Evolutionary conservation across 192 early-diverging fungal genomes (phyloP).

Genomic region (Funneliformis geosporum): DNA sequence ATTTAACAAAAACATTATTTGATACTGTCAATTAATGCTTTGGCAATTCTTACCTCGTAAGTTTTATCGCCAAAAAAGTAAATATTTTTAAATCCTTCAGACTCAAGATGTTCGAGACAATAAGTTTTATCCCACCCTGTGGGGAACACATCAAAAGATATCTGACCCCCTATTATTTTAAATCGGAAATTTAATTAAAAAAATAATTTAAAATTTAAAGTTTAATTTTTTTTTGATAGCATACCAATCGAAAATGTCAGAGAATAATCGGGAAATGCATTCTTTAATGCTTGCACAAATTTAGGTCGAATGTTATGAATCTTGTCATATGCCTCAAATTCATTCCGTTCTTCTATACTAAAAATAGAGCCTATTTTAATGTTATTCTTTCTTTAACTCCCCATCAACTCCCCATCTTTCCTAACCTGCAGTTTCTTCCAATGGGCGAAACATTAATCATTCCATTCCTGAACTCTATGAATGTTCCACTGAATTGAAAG

Average conservation of each 20-base stretch:
- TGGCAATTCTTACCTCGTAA: slow-evolving; percentile 53
- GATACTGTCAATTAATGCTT: not conserved
- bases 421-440: slow-evolving; percentile 89
- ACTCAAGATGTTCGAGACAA: slow-evolving; percentile 87
- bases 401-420: slow-evolving; percentile 21
- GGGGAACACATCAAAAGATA: slow-evolving; percentile 99
- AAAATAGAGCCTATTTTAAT: not conserved
- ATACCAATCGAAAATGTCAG: slow-evolving; percentile 94
- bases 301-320: slow-evolving; percentile 79
- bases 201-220: slow-evolving; percentile 9
- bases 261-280: slow-evolving; percentile 80
- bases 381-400: not conserved
- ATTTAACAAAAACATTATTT: not conserved
- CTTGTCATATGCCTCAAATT: slow-evolving; percentile 91
- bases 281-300: slow-evolving; percentile 81
- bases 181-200: not conserved
- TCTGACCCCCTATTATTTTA: slow-evolving; percentile 75
- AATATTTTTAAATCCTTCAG: slow-evolving; percentile 84
- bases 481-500: slow-evolving; percentile 73
- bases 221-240: not conserved
- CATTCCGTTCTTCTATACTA: slow-evolving; percentile 81
- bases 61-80: slow-evolving; percentile 99
- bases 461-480: slow-evolving; percentile 97
- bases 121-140: slow-evolving; percentile 99
- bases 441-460: slow-evolving; percentile 99